Evolutionary conservation across 2,329 filamentous ascomycete genomes (phyloP).

Genomic region (Verruconis gallopava): DNA sequence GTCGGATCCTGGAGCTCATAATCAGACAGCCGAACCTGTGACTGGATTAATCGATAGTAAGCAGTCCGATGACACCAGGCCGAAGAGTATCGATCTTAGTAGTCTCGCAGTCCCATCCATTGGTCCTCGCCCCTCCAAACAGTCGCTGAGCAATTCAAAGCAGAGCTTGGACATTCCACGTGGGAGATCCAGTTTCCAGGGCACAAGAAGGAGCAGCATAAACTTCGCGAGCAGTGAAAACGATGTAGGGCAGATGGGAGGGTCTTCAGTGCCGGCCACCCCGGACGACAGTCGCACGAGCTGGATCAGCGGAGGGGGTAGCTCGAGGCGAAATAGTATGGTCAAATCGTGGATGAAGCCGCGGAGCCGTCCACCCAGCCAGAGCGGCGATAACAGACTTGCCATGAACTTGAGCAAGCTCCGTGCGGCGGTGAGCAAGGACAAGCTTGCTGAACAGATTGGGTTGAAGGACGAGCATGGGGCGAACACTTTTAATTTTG

Average conservation of each 20-base stretch:
- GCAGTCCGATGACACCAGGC: constrained; percentile 14
- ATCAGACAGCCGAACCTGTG: not conserved
- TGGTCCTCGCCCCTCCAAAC: no score
- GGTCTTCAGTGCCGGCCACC: constrained; percentile 26
- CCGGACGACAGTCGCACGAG: constrained; percentile 29
- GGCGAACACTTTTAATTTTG: no score
- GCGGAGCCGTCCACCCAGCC: constrained; percentile 30
- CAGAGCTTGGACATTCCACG: constrained; percentile 24
- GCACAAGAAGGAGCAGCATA: constrained; percentile 20
- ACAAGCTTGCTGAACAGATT: constrained; percentile 9
- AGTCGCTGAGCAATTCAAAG: constrained; percentile 26
- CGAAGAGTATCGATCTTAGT: constrained; percentile 12
- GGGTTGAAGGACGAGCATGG: constrained; percentile 5
- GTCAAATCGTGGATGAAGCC: constrained; percentile 18
- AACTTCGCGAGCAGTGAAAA: constrained; percentile 14
- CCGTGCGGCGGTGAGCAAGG: constrained; percentile 27
- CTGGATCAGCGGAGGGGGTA: constrained; percentile 20
- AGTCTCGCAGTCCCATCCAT: constrained; percentile 20
- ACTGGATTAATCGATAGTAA: constrained; percentile 1
- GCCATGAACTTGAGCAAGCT: constrained; percentile 25
- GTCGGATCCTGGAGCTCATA: not conserved
- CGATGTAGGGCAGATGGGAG: constrained; percentile 17
- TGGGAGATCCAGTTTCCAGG: constrained; percentile 1
- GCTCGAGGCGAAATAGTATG: constrained; percentile 20
- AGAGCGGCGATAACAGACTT: constrained; percentile 27